Evolutionary conservation across 129 eudicot genomes (phyloP).

Genomic region (Saposhnikovia divaricata): DNA sequence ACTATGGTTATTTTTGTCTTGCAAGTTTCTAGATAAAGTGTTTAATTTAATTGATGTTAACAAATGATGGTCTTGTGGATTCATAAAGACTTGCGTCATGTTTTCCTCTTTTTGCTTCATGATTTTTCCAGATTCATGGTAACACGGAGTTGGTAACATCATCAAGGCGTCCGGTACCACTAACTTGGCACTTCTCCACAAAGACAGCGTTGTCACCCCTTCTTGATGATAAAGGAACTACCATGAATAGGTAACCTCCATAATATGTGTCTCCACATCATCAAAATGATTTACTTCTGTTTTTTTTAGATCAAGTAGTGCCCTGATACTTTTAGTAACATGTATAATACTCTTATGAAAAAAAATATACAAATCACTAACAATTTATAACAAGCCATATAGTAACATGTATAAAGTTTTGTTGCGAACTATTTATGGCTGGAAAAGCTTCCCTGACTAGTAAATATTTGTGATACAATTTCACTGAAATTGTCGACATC

Average conservation of each 20-base stretch:
- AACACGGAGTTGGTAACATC: constrained; percentile 92
- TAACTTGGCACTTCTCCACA: constrained; percentile 93
- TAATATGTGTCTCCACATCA: not conserved
- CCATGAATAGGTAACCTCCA: constrained; percentile 66
- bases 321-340: not conserved
- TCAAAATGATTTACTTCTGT: not conserved
- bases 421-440: not conserved
- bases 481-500: not conserved
- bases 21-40: not conserved
- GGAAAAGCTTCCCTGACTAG: not conserved
- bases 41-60: not conserved
- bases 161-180: constrained; percentile 89
- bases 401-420: not conserved
- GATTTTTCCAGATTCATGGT: constrained; percentile 75
- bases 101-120: constrained; percentile 6
- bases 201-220: constrained; percentile 74
- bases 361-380: not conserved
- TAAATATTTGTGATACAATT: not conserved
- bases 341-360: not conserved
- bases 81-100: constrained; percentile 1
- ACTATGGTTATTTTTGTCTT: not conserved
- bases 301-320: not conserved
- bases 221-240: constrained; percentile 85
- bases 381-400: not conserved
- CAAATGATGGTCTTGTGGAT: not conserved